Percentiles rank a stretch among this genome's conserved stretches.
Evolutionary conservation across 495 filamentous ascomycete genomes (phyloP).

Genomic region (Astrocystis sublimbata): DNA sequence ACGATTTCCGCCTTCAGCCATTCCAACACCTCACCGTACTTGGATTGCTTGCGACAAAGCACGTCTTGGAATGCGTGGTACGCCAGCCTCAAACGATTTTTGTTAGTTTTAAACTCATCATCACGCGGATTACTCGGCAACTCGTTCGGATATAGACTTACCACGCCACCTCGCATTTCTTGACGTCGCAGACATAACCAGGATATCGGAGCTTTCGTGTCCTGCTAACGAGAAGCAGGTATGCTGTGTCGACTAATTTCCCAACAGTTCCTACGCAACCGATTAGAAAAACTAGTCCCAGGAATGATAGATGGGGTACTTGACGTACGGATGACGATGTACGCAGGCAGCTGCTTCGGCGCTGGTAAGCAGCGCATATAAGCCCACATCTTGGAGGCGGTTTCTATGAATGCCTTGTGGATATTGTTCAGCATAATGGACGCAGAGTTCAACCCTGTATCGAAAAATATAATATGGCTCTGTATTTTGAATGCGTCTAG

Average conservation of each 20-base stretch:
- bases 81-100: slow-evolving; percentile 55
- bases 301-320: background rate
- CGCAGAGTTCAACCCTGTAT: slow-evolving; percentile 74
- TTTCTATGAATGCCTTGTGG: slow-evolving; percentile 70
- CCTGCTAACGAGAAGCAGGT: slow-evolving; percentile 62
- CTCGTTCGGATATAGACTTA: slow-evolving; percentile 35
- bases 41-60: slow-evolving; percentile 67
- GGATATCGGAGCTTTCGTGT: slow-evolving; percentile 46
- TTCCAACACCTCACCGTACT: slow-evolving; percentile 56
- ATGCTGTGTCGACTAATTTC: slow-evolving; percentile 65
- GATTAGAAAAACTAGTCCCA: background rate
- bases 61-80: slow-evolving; percentile 66
- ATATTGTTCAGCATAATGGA: slow-evolving; percentile 70
- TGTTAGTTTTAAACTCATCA: background rate
- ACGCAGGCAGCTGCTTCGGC: slow-evolving; percentile 52
- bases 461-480: slow-evolving; percentile 85
- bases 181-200: slow-evolving; percentile 59
- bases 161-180: slow-evolving; percentile 69
- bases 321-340: slow-evolving; percentile 62
- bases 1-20: slow-evolving; percentile 60
- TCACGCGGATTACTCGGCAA: background rate
- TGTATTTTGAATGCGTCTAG: slow-evolving; percentile 78
- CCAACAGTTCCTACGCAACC: slow-evolving; percentile 60
- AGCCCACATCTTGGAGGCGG: slow-evolving; percentile 81
- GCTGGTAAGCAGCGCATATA: slow-evolving; percentile 66